These are phyloP conservation scores for Cymodocea nodosa DNA, from an alignment of 116 monocot genomes.

Conservation along the genomic window DNA sequence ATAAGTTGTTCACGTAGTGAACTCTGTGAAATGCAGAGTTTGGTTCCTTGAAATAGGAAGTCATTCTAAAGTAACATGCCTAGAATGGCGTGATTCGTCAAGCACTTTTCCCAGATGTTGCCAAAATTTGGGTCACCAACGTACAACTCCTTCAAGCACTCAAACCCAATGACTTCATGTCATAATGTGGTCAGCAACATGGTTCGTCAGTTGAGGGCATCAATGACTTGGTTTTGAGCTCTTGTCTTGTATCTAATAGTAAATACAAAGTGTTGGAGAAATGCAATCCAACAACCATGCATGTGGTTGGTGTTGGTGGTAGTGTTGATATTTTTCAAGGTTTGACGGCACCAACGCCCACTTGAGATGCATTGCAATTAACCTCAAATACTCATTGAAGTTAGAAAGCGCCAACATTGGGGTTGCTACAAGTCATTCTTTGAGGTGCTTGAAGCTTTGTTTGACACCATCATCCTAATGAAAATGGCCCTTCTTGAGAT, in stretches of 20 bases:
- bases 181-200: background rate
- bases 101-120: background rate
- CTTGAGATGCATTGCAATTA: background rate
- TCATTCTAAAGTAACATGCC: background rate
- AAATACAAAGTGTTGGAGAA: background rate
- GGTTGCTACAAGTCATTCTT: background rate
- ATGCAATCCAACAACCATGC: slow-evolving; percentile 1
- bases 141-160: slow-evolving; percentile 1
- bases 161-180: background rate
- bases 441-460: background rate
- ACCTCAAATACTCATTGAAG: slow-evolving; percentile 1
- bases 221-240: background rate
- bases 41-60: slow-evolving; percentile 4
- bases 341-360: slow-evolving; percentile 4
- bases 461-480: background rate
- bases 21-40: background rate
- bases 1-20: slow-evolving; percentile 1
- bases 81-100: background rate
- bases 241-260: background rate
- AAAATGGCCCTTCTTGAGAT: background rate
- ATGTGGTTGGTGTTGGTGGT: background rate
- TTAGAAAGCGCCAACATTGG: background rate
- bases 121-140: background rate
- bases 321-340: background rate
- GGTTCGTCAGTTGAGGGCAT: background rate